These are phyloP conservation scores for Ulota crispa DNA, from an alignment of 225 moss, liverwort and hornwort species.

Conservation along the genomic window DNA sequence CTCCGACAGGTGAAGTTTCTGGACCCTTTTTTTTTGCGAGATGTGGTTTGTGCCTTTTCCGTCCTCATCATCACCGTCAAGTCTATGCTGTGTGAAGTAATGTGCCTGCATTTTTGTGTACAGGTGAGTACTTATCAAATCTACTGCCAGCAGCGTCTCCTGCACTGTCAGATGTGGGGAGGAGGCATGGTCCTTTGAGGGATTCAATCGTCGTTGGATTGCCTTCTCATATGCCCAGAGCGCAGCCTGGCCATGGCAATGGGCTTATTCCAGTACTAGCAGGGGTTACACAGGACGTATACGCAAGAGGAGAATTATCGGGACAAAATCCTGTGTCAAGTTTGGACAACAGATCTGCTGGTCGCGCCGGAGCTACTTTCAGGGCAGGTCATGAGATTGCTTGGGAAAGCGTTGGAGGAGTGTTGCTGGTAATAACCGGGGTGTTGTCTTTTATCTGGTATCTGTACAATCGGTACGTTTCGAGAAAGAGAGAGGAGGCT, in stretches of 20 bases:
- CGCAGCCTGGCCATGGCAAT: conserved; percentile 20
- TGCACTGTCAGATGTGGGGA: conserved; percentile 20
- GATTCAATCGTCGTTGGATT: background rate
- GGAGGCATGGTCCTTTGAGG: conserved; percentile 17
- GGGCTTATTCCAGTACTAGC: conserved; percentile 42
- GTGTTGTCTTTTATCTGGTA: conserved; percentile 44
- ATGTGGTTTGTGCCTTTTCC: background rate
- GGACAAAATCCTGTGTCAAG: conserved; percentile 15
- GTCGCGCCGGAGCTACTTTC: background rate
- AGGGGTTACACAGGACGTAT: conserved; percentile 17
- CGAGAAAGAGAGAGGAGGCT: conserved; percentile 29
- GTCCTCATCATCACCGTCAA: background rate
- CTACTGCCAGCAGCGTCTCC: conserved; percentile 29
- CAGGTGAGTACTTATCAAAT: conserved; percentile 51
- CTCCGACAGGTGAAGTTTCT: conserved; percentile 38
- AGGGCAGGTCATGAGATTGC: conserved; percentile 28
- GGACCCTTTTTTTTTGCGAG: background rate
- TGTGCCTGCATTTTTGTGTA: background rate
- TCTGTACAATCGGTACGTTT: conserved; percentile 34
- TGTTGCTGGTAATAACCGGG: conserved; percentile 34
- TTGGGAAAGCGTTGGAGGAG: conserved; percentile 38
- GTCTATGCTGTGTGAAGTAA: conserved; percentile 1
- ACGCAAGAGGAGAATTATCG: conserved; percentile 14
- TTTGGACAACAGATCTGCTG: conserved; percentile 40
- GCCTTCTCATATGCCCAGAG: conserved; percentile 7